Evolutionary conservation across 129 eudicot genomes (phyloP), one percentile per base, ranked within the genome.

Genomic region (Centaurea solstitialis): DNA sequence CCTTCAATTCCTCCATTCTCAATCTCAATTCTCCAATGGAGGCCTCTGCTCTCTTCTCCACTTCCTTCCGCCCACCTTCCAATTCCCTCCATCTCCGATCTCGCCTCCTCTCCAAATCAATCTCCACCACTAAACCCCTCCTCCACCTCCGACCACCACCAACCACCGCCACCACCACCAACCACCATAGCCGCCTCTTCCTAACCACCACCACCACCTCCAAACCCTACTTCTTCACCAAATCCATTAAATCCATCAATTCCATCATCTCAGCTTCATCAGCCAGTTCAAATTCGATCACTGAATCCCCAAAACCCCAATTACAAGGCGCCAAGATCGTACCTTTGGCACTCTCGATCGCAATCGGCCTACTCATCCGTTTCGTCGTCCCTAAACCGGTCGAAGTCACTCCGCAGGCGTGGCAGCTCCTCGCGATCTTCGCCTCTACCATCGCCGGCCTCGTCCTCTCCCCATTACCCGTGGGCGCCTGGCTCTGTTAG

Each of bases 401-500:
- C 13, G 93, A 91, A 84, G 85, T 93, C 11, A 89, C 98, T n/a
- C 79, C 80, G 8, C 98, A 93, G 80, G 94, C 98, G 33, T 93
- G 98, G 98, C 97, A 91, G 53, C 77, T 93, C 12, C 81, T 93
- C 20, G 75, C 98, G 1, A 91, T 93, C 13, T 93, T 93, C 77
- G 89, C 88, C 13, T 91, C 97, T 41, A 93, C 98, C 41, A 87
- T 93, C 72, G 90, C 97, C 33, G 98, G 98, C 3, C 85, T 93
- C 7, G 93, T 93, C 21, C 89, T 93, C 33, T 88, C 93, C 5
- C 98, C 98, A 0, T 75, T 93, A 7, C 97, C 97, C n/a, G 98
- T 93, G 24, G 98, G 98, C 24, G 98, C 97, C 0, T 93, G 97
- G 94, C 97, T 6, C 86, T 93, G 4, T 21, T 91, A 28, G 94